phyloP scores from a whole-genome alignment of 306 rosid species.

The Glycine latifolia region DNA sequence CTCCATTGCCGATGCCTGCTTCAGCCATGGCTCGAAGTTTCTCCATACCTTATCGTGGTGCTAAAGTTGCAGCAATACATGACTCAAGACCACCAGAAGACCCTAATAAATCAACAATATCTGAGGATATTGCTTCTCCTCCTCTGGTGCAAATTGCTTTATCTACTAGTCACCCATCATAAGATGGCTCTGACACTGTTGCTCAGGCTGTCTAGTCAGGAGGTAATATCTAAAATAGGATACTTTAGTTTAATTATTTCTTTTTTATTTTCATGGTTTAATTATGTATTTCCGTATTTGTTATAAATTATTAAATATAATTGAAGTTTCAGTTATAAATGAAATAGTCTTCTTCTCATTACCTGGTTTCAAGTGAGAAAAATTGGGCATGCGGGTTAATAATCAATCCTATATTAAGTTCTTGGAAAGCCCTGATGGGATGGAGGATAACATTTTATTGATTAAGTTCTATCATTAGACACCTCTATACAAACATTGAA shows the following conservation, averaged over 20 bases:
- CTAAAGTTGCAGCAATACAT: slow-evolving; percentile 53
- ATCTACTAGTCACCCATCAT: slow-evolving; percentile 51
- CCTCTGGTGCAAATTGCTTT: slow-evolving; percentile 57
- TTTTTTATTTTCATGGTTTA: slow-evolving; percentile 4
- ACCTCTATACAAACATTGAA: no score
- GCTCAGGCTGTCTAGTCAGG: slow-evolving; percentile 42
- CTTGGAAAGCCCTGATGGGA: background rate
- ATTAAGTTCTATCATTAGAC: no score
- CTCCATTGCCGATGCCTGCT: slow-evolving; percentile 80
- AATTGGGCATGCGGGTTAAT: slow-evolving; percentile 10
- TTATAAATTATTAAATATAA: slow-evolving; percentile 21
- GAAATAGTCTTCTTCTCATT: background rate
- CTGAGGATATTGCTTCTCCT: slow-evolving; percentile 56
- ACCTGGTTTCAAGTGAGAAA: slow-evolving; percentile 24
- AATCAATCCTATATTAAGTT: background rate
- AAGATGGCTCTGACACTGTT: slow-evolving; percentile 45
- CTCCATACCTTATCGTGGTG: slow-evolving; percentile 70
- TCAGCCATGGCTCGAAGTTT: slow-evolving; percentile 65
- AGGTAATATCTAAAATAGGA: slow-evolving; percentile 56
- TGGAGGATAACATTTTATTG: background rate
- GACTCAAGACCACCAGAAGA: slow-evolving; percentile 54
- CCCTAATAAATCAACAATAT: slow-evolving; percentile 42
- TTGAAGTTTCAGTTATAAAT: background rate
- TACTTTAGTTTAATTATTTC: slow-evolving; percentile 18
- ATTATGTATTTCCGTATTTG: background rate